These are phyloP conservation scores for Zygosaccharomyces pseudorouxii DNA, from an alignment of 805 yeast genomes.

Conservation along the genomic window DNA sequence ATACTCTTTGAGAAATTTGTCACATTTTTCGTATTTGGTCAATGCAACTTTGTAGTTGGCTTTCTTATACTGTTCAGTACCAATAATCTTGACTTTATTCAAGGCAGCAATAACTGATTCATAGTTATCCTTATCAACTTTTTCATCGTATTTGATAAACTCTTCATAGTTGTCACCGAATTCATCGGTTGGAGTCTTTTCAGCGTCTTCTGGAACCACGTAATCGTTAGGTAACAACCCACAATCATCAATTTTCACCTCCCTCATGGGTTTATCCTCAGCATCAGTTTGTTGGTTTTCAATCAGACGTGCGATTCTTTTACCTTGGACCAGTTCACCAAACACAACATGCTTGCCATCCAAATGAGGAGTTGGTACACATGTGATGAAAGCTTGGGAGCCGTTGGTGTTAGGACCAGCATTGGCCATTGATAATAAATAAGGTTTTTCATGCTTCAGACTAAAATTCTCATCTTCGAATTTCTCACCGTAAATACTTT, in stretches of 20 bases:
- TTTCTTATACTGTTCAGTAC: conserved; percentile 67
- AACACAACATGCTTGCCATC: conserved; percentile 96
- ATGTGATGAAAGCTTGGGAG: conserved; percentile 91
- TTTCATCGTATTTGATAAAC: conserved; percentile 65
- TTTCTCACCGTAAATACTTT: conserved; percentile 76
- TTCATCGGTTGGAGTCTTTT: conserved; percentile 57
- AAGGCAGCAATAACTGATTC: conserved; percentile 65
- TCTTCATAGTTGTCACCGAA: conserved; percentile 84
- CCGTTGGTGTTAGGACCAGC: conserved; percentile 96
- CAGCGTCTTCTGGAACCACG: conserved; percentile 41
- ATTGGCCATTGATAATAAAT: conserved; percentile 92
- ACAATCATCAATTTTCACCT: conserved; percentile 70
- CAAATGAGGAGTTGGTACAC: conserved; percentile 88
- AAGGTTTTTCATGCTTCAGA: conserved; percentile 74
- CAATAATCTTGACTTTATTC: conserved; percentile 63
- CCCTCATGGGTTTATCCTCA: conserved; percentile 65
- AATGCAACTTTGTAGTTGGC: conserved; percentile 55
- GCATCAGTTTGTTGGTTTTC: conserved; percentile 64
- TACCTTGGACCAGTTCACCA: conserved; percentile 83
- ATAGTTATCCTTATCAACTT: conserved; percentile 54
- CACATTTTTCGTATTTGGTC: conserved; percentile 69
- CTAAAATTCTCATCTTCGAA: conserved; percentile 88
- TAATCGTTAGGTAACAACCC: conserved; percentile 69
- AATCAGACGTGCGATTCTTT: conserved; percentile 69
- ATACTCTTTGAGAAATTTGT: conserved; percentile 62